Percentiles rank a stretch among this genome's conserved stretches.
Evolutionary conservation across 1,284 basidiomycete genomes (phyloP).

Genomic region (Microbotryomycetes sp.): DNA sequence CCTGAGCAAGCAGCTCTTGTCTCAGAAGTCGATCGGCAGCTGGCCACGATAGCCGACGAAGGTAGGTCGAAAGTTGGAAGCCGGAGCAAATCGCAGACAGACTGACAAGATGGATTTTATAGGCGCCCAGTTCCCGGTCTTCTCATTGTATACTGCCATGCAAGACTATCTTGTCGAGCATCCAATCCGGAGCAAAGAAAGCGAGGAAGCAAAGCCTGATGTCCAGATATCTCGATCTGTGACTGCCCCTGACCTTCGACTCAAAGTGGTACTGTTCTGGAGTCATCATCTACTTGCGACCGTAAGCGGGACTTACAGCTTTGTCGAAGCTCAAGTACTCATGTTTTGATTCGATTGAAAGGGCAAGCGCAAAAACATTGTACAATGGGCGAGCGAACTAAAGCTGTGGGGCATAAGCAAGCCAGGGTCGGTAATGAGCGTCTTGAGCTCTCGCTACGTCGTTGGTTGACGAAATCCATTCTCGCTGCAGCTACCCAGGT

Average conservation of each 20-base stretch:
- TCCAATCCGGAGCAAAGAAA: not conserved
- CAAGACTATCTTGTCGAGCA: constrained; percentile 8
- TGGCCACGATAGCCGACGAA: not conserved
- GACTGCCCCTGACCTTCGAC: not conserved
- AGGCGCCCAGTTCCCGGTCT: constrained; percentile 7
- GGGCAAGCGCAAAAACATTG: constrained; percentile 27
- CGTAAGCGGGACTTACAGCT: not conserved
- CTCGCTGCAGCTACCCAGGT: constrained; percentile 24
- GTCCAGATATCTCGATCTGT: no score
- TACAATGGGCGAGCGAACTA: constrained; percentile 18
- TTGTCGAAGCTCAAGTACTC: not conserved
- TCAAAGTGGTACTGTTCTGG: constrained; percentile 23
- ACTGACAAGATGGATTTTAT: not conserved
- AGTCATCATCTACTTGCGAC: constrained; percentile 29
- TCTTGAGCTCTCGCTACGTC: not conserved
- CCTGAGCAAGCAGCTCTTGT: no score
- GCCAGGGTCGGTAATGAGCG: constrained; percentile 16
- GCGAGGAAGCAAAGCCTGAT: not conserved
- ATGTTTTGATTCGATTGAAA: not conserved
- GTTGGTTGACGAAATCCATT: not conserved
- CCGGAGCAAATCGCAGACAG: no score
- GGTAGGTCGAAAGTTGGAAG: not conserved
- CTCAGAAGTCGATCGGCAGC: not conserved
- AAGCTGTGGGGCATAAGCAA: constrained; percentile 17
- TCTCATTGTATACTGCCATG: constrained; percentile 13